A percentile compares a stretch with the other conserved stretches of the same genome.
Conservation (phyloP, 768 basidiomycete genomes). For the Mycena sanguinolenta region DNA sequence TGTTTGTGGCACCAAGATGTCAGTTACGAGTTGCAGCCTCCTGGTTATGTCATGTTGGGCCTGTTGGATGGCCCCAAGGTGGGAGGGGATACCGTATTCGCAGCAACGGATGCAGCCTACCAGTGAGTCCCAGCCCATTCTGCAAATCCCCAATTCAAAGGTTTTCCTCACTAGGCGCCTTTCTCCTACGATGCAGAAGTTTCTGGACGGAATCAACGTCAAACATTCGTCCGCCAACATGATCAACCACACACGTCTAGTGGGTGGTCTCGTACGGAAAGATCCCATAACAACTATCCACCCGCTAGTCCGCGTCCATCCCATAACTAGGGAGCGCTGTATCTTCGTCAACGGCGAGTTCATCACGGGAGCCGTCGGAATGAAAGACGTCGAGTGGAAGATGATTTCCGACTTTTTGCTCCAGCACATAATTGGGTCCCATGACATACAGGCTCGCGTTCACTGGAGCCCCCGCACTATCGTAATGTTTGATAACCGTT, state of each 20-base stretch:
- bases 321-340: slow-evolving; percentile 42
- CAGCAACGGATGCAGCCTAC: slow-evolving; percentile 37
- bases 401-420: background rate
- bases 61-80: slow-evolving; percentile 36
- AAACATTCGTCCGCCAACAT: background rate
- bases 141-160: background rate
- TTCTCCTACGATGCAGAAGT: slow-evolving; percentile 31
- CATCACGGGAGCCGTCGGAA: slow-evolving; percentile 40
- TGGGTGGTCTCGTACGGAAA: slow-evolving; percentile 37
- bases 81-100: slow-evolving; percentile 39
- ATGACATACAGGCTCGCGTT: background rate
- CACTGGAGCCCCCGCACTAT: slow-evolving; percentile 10
- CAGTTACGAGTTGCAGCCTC: slow-evolving; percentile 38
- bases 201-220: slow-evolving; percentile 13
- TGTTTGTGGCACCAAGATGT: slow-evolving; percentile 41
- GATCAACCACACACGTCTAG: background rate
- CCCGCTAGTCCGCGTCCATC: slow-evolving; percentile 46
- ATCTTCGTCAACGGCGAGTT: slow-evolving; percentile 47
- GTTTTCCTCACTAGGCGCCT: slow-evolving; percentile 25
- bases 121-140: background rate
- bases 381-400: slow-evolving; percentile 42
- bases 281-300: slow-evolving; percentile 44
- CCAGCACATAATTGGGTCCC: background rate
- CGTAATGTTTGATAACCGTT: slow-evolving; percentile 34
- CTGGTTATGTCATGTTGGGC: slow-evolving; percentile 39